A percentile compares a stretch with the other conserved stretches of the same genome.
Conservation (phyloP, 352 stramenopile genomes). For the Globisporangium iwayamae region DNA sequence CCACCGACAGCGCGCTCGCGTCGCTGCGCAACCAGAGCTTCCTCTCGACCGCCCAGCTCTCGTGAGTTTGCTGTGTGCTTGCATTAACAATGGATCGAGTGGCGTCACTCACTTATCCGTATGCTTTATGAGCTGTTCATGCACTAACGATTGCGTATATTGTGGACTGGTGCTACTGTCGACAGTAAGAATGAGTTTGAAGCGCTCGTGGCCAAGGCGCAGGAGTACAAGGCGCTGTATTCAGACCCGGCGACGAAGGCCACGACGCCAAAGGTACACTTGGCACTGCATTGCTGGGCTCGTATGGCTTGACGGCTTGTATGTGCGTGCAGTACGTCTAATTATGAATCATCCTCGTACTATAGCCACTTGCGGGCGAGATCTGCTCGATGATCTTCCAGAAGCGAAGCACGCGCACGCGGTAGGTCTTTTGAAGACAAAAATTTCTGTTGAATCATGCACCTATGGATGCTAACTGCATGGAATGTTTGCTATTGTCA, state of each 20-base stretch:
- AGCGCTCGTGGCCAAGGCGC: constrained; percentile 59
- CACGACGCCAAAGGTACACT: constrained; percentile 38
- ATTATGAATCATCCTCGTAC: background rate
- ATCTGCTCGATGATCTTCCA: constrained; percentile 94
- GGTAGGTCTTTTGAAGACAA: constrained; percentile 18
- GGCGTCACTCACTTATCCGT: background rate
- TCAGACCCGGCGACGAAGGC: constrained; percentile 49
- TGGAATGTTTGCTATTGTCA: background rate
- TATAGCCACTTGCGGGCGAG: constrained; percentile 55
- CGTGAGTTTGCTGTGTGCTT: constrained; percentile 20
- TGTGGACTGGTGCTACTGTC: background rate
- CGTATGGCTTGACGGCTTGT: background rate
- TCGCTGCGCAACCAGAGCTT: constrained; percentile 67
- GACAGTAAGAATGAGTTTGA: constrained; percentile 36
- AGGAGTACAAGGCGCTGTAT: constrained; percentile 70
- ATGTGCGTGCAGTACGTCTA: background rate
- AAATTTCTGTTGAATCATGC: background rate
- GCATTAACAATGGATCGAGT: background rate
- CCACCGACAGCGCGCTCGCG: constrained; percentile 23
- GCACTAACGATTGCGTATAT: background rate
- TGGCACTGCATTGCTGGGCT: background rate
- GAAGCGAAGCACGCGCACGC: constrained; percentile 91
- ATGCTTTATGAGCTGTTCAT: background rate
- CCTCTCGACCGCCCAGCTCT: constrained; percentile 67
- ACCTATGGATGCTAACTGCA: background rate